Evolutionary conservation across 257 asterid genomes (phyloP).

Genomic region (Fraxinus excelsior): DNA sequence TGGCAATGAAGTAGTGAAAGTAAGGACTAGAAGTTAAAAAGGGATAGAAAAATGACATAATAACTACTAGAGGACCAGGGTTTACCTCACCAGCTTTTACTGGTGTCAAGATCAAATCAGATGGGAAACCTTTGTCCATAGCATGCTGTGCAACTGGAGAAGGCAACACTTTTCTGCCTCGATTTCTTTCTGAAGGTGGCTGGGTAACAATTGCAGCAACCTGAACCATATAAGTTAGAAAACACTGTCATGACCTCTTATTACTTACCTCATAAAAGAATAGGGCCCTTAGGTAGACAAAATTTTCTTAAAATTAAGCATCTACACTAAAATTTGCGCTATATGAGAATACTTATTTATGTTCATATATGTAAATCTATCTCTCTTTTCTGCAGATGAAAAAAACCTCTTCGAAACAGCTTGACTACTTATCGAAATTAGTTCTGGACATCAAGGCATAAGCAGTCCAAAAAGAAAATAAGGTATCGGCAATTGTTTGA

Average conservation of each 20-base stretch:
- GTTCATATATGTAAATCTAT: neutral
- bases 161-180: slow-evolving; percentile 91
- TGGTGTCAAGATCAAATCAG: slow-evolving; percentile 80
- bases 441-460: neutral
- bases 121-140: slow-evolving; percentile 69
- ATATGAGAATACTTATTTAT: neutral
- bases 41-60: neutral
- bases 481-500: neutral
- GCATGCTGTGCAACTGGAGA: slow-evolving; percentile 94
- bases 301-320: neutral
- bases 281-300: neutral
- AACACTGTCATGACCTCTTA: neutral
- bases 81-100: slow-evolving; percentile 83
- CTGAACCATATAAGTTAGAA: slow-evolving; percentile 37
- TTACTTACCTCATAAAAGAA: neutral
- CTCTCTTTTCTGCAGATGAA: neutral
- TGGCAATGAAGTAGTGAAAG: neutral
- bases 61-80: neutral
- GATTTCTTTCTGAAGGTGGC: slow-evolving; percentile 86
- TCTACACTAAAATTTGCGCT: neutral
- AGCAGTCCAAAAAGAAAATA: neutral
- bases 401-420: neutral
- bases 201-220: slow-evolving; percentile 91
- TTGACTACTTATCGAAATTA: neutral
- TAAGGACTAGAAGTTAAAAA: neutral